Evolutionary conservation across 129 eudicot species (phyloP).

Genomic region (Escallonia rubra): DNA sequence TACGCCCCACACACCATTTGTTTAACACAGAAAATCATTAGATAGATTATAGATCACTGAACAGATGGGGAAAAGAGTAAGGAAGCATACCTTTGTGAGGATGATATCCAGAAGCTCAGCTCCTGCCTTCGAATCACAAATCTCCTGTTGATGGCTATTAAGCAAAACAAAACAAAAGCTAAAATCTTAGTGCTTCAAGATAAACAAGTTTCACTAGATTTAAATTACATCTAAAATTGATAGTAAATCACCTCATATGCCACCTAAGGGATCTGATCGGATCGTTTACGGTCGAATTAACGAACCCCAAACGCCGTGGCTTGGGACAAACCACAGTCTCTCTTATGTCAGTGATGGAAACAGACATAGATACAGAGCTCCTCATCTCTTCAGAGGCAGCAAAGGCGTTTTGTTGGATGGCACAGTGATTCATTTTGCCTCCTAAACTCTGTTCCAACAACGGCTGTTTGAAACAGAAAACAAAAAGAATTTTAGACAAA

Average conservation of each 20-base stretch:
- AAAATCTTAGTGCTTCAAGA: no score
- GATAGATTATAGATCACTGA: no score
- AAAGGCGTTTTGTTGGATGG: slow-evolving; percentile 53
- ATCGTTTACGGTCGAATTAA: slow-evolving; percentile 31
- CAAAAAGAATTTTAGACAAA: slow-evolving; percentile 8
- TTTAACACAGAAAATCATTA: no score
- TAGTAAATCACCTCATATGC: slow-evolving; percentile 56
- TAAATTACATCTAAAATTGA: no score
- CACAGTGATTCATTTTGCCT: slow-evolving; percentile 53
- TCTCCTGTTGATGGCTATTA: slow-evolving; percentile 67
- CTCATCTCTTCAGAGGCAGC: slow-evolving; percentile 67
- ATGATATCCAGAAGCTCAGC: slow-evolving; percentile 89
- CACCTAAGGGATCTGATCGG: slow-evolving; percentile 54
- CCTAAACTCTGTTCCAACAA: slow-evolving; percentile 1
- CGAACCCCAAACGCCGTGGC: slow-evolving; percentile 62
- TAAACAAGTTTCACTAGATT: no score
- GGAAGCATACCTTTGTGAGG: slow-evolving; percentile 54
- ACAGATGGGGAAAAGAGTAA: no score
- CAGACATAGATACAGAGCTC: slow-evolving; percentile 39
- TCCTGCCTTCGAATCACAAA: slow-evolving; percentile 71
- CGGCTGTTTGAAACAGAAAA: slow-evolving; percentile 2
- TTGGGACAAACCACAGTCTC: slow-evolving; percentile 84
- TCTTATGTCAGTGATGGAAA: slow-evolving; percentile 31
- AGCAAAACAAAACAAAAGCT: background rate
- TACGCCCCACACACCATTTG: no score